Percentiles rank a stretch among this genome's conserved stretches.
These are phyloP conservation scores for Cicer judaicum DNA, from an alignment of 306 rosid genomes.

Conservation along the genomic window DNA sequence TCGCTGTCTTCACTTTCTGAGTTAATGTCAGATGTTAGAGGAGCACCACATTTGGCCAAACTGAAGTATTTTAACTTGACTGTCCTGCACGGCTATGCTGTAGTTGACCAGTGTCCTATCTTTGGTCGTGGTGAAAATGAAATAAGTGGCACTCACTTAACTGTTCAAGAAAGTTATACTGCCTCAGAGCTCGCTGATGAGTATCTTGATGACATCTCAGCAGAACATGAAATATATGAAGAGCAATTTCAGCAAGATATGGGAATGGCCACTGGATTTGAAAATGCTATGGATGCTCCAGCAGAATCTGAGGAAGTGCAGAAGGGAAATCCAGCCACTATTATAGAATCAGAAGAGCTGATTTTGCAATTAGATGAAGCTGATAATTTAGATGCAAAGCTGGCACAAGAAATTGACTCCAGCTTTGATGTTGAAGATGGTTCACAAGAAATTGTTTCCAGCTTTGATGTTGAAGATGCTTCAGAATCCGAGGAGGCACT, in stretches of 20 bases:
- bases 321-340: conserved; percentile 3
- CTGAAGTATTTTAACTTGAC: conserved; percentile 63
- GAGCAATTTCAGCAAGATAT: conserved; percentile 42
- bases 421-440: conserved; percentile 7
- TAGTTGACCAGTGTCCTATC: conserved; percentile 40
- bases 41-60: conserved; percentile 43
- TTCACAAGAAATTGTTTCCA: conserved; percentile 15
- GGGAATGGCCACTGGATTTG: conserved; percentile 23
- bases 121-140: conserved; percentile 40
- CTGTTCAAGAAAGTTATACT: conserved; percentile 25
- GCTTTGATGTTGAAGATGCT: conserved; percentile 13
- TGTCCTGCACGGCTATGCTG: conserved; percentile 34
- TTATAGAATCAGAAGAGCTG: conserved; percentile 24
- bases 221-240: conserved; percentile 31
- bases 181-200: conserved; percentile 29
- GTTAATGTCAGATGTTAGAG: conserved; percentile 50
- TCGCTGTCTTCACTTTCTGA: conserved; percentile 47
- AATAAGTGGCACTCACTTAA: conserved; percentile 24
- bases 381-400: conserved; percentile 18
- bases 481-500: conserved; percentile 13
- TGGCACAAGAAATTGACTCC: conserved; percentile 6
- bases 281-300: conserved; percentile 31
- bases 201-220: conserved; percentile 25
- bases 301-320: conserved; percentile 36
- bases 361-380: conserved; percentile 22